Conservation (phyloP, 129 eudicot species). For the Ambrosia artemisiifolia region DNA sequence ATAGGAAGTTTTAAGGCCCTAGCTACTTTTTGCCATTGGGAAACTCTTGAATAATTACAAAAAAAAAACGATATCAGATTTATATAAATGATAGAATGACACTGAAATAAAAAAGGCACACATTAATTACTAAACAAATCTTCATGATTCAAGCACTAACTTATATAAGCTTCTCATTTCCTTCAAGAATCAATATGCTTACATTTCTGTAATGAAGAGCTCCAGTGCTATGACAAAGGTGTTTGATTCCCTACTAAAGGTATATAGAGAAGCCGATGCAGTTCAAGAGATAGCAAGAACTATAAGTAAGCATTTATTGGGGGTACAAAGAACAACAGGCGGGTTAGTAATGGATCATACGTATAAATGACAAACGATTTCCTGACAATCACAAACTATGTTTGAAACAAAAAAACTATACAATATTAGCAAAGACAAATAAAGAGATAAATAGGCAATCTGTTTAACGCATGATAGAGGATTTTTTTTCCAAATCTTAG, state of each 20-base stretch:
- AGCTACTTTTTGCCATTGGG: slow-evolving; percentile 36
- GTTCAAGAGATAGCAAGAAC: slow-evolving; percentile 40
- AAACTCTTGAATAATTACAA: slow-evolving; percentile 40
- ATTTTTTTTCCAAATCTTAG: too few relatives aligned
- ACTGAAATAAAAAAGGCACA: slow-evolving; percentile 36
- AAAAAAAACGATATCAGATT: slow-evolving; percentile 35
- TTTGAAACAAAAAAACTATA: too few relatives aligned
- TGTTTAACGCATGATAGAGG: too few relatives aligned
- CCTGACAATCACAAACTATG: too few relatives aligned
- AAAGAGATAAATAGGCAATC: too few relatives aligned
- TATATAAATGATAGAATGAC: slow-evolving; percentile 33
- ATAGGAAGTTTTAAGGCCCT: slow-evolving; percentile 40
- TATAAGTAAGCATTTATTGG: slow-evolving; percentile 28
- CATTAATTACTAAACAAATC: not conserved
- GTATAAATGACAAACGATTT: too few relatives aligned
- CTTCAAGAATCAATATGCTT: slow-evolving; percentile 39
- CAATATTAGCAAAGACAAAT: too few relatives aligned
- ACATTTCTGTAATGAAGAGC: slow-evolving; percentile 34
- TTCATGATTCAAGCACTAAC: not conserved
- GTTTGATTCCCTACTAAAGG: slow-evolving; percentile 35
- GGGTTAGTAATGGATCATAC: not conserved
- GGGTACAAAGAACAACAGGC: not conserved
- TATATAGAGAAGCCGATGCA: slow-evolving; percentile 37
- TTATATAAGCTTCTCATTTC: not conserved
- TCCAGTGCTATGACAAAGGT: slow-evolving; percentile 30